These are phyloP conservation scores for Elsinoe ampelina DNA, from an alignment of 2,329 filamentous ascomycete species.

Conservation along the genomic window DNA sequence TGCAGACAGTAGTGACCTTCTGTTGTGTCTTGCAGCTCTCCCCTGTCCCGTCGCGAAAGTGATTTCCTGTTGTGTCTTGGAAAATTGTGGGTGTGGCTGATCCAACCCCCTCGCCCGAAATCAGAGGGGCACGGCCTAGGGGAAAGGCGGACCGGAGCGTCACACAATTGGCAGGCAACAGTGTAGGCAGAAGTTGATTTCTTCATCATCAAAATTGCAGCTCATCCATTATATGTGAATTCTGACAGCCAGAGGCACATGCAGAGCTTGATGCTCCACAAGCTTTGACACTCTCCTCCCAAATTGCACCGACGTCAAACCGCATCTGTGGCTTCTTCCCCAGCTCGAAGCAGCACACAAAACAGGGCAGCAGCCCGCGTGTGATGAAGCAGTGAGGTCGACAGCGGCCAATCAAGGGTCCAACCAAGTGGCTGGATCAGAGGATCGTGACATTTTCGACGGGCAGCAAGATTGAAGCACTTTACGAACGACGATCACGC, in stretches of 20 bases:
- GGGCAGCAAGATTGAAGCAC: not conserved
- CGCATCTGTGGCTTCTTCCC: not conserved
- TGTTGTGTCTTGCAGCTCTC: not conserved
- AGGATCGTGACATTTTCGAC: not conserved
- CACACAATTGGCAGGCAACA: not conserved
- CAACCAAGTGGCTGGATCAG: not conserved
- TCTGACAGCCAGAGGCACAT: no score
- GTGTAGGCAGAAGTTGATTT: no score
- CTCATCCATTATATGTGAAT: no score
- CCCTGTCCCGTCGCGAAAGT: constrained; percentile 6
- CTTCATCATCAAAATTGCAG: no score
- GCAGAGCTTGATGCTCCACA: not conserved
- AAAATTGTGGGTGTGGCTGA: constrained; percentile 7
- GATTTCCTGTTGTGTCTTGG: constrained; percentile 7
- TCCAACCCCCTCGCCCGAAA: not conserved
- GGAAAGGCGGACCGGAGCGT: not conserved
- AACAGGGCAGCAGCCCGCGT: not conserved
- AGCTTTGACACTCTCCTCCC: not conserved
- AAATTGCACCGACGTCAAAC: not conserved
- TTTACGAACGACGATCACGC: not conserved
- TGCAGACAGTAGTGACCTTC: not conserved
- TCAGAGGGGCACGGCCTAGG: no score
- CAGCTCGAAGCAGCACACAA: not conserved
- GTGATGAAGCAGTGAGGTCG: constrained; percentile 3
- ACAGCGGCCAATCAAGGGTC: not conserved